phyloP scores from a whole-genome alignment of 2,329 filamentous ascomycete genomes.

The Calonectria pseudoturangicola region DNA sequence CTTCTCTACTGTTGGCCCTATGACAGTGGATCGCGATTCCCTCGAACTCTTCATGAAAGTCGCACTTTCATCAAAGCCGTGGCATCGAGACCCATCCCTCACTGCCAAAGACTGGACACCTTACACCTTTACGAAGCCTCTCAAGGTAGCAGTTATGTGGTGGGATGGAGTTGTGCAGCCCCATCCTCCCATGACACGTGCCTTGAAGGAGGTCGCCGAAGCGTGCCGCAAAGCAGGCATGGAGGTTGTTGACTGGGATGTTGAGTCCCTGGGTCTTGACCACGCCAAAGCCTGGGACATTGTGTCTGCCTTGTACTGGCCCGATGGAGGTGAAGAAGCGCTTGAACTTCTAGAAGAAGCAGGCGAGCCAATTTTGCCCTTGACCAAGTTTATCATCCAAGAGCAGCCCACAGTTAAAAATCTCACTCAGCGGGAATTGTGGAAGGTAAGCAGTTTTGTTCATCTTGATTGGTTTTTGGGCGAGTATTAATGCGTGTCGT shows the following conservation, averaged over 20 bases:
- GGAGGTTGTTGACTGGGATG: slow-evolving; percentile 71
- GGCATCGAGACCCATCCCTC: slow-evolving; percentile 59
- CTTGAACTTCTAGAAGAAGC: slow-evolving; percentile 68
- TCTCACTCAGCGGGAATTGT: slow-evolving; percentile 63
- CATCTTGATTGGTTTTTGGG: not conserved
- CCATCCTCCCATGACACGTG: slow-evolving; percentile 75
- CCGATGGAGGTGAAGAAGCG: slow-evolving; percentile 76
- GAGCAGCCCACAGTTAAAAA: slow-evolving; percentile 67
- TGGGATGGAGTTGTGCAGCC: slow-evolving; percentile 76
- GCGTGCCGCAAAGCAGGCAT: slow-evolving; percentile 69
- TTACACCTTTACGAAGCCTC: slow-evolving; percentile 61
- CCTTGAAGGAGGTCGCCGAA: slow-evolving; percentile 72
- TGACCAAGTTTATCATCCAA: slow-evolving; percentile 76
- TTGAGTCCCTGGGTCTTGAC: slow-evolving; percentile 72
- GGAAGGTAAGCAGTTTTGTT: slow-evolving; percentile 55
- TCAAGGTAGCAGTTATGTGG: slow-evolving; percentile 77
- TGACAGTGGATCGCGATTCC: slow-evolving; percentile 59
- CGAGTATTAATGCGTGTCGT: not conserved
- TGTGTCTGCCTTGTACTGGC: slow-evolving; percentile 69
- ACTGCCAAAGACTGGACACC: slow-evolving; percentile 59
- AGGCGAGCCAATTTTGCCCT: slow-evolving; percentile 74
- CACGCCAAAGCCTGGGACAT: slow-evolving; percentile 72
- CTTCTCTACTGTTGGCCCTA: slow-evolving; percentile 57
- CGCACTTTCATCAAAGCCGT: slow-evolving; percentile 56
- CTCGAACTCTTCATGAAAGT: slow-evolving; percentile 62